Evolutionary conservation across 2,329 filamentous ascomycete species (phyloP).

Genomic region (Elsinoe batatas): DNA sequence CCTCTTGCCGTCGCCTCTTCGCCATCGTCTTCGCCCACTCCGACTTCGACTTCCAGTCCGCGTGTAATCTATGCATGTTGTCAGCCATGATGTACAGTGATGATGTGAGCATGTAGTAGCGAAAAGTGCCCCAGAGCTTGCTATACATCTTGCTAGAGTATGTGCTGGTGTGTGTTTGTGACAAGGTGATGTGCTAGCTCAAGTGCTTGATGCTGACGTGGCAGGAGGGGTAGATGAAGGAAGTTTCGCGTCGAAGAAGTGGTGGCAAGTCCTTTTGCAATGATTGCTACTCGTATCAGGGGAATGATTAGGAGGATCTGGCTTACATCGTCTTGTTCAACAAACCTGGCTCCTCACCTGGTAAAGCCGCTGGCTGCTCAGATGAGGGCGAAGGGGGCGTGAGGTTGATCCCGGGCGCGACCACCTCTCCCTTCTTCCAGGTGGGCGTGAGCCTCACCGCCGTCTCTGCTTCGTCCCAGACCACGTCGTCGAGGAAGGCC

Average conservation of each 20-base stretch:
- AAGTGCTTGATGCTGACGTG: not conserved
- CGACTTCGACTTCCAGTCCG: not conserved
- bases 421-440: not conserved
- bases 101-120: not conserved
- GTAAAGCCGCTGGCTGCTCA: not conserved
- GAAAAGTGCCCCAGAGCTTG: not conserved
- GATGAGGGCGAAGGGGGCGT: not conserved
- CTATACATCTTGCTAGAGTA: not conserved
- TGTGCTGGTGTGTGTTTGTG: not conserved
- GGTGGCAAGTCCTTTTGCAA: too few species aligned
- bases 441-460: not conserved
- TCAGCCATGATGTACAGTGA: not conserved
- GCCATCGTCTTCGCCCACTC: not conserved
- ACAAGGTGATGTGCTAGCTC: not conserved
- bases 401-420: not conserved
- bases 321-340: not conserved
- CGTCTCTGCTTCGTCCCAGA: not conserved
- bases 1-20: not conserved
- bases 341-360: not conserved
- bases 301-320: not conserved
- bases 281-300: too few species aligned
- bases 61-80: not conserved
- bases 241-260: too few species aligned
- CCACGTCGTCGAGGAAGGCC: conserved; percentile 7
- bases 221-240: not conserved